Base-by-base conservation (phyloP, 768 basidiomycete species). In the Termitomyces sp. region DNA sequence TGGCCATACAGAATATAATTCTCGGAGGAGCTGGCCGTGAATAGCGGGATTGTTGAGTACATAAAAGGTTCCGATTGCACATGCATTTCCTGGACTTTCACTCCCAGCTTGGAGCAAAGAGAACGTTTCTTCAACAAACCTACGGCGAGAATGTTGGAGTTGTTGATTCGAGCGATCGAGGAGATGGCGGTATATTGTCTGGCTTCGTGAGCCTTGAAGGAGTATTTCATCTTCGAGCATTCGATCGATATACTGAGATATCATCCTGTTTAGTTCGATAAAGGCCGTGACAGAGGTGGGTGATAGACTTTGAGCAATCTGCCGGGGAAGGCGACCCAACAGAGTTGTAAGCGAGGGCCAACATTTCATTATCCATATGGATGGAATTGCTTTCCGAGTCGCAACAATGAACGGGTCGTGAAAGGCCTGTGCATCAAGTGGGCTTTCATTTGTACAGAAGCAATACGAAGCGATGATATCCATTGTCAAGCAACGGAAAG, bases 381-480 rank as follows among this genome's bases (percentile, higher is more conserved):
- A 55, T 15, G 67, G 63, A 15, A 73, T 62, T 1, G 68, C 64
- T 3, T 50, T 55, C 46, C 72, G 67, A 33, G 75, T 68, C 35
- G 66, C 65, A 14, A 68, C 37, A 14, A 77, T 57, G 14, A 77
- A 54, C 6, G 72, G 71, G 17, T 71, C 64, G 14, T 62, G 60
- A 56, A 80, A 79, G 9, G 66, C 64, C 4, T 66, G 67, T 38
- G 55, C 61, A 19, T 69, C 65, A 14, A 77, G 63, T 10, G 70
- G 65, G 46, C 73, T 63, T 31, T 68, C 57, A 21, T 64, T 71
- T 28, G 65, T 62, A 14, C 70, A 68, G 51, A 78, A 78, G 60
- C 72, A 73, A 59, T 77, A 75, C 6, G 71, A 66, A 11, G 75
- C 67, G 50, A 80, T 74, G 49, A 76, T 72, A 58, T 78, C 78